phyloP scores from a whole-genome alignment of 176 grass and related monocot species.

The Rhipidocladum racemiflorum region DNA sequence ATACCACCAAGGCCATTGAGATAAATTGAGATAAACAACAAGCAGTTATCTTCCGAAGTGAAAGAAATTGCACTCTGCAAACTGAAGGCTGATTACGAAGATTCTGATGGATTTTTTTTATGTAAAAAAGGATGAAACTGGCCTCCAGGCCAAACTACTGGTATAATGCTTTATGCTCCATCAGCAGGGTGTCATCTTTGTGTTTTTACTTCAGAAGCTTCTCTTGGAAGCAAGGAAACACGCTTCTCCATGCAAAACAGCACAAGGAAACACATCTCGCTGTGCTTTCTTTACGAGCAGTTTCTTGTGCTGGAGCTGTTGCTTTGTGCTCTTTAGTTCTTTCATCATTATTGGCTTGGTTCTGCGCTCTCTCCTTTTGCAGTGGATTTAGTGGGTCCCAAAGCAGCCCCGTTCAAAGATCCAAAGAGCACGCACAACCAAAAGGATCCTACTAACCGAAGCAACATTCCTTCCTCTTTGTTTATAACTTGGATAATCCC shows the following conservation, averaged over 20 bases:
- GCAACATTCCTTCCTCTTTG: neutral
- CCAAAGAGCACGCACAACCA: constrained; percentile 30
- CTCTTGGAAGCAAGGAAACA: constrained; percentile 15
- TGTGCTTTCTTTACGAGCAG: constrained; percentile 1
- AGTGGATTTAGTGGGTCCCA: constrained; percentile 38
- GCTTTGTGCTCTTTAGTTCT: constrained; percentile 47
- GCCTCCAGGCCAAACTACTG: neutral
- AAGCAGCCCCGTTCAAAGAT: constrained; percentile 35
- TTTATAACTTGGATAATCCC: constrained; percentile 7
- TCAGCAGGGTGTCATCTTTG: neutral
- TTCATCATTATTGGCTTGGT: constrained; percentile 45
- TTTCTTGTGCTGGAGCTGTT: constrained; percentile 39
- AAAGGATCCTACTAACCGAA: constrained; percentile 13
- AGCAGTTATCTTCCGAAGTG: neutral
- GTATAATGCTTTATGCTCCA: neutral
- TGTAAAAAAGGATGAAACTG: neutral
- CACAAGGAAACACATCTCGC: neutral
- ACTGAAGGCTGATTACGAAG: neutral
- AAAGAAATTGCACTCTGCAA: neutral
- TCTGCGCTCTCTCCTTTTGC: constrained; percentile 14
- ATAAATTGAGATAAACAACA: neutral
- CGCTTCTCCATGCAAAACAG: constrained; percentile 15
- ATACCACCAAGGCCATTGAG: constrained; percentile 1
- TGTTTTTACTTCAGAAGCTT: constrained; percentile 18
- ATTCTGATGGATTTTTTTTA: neutral